Evolutionary conservation across 257 asterid genomes (phyloP).

Genomic region (Buddleja alternifolia): DNA sequence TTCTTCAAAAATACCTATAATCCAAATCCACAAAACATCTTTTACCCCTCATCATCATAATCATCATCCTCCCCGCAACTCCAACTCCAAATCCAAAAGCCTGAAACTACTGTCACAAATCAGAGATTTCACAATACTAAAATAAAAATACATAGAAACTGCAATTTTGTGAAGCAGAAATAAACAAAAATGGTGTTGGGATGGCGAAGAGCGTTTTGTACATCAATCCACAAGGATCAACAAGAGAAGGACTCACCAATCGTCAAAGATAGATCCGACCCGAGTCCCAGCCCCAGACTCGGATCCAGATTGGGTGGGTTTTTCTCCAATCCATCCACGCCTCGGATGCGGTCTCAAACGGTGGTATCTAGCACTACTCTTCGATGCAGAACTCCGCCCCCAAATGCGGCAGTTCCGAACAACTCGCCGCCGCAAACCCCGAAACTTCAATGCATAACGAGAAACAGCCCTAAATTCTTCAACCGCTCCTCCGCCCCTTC

Average conservation of each 20-base stretch:
- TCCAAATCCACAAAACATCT: conserved; percentile 25
- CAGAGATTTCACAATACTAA: no score
- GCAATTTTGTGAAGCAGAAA: background rate
- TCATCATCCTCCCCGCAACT: conserved; percentile 4
- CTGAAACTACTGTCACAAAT: background rate
- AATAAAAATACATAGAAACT: background rate
- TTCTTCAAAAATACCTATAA: conserved; percentile 19
- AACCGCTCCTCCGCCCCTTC: conserved; percentile 79
- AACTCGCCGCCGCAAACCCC: conserved; percentile 46
- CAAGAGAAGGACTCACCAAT: conserved; percentile 33
- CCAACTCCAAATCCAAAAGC: background rate
- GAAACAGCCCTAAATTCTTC: conserved; percentile 62
- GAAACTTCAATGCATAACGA: conserved; percentile 65
- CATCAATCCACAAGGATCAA: conserved; percentile 73
- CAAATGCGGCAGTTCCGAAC: background rate
- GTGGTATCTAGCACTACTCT: conserved; percentile 50
- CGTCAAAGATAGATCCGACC: conserved; percentile 38
- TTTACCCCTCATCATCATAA: conserved; percentile 26
- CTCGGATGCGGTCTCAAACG: conserved; percentile 61
- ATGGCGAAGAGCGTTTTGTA: conserved; percentile 95
- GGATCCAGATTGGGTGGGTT: conserved; percentile 58
- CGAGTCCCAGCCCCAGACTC: conserved; percentile 45
- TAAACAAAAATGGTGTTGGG: conserved; percentile 70
- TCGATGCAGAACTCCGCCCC: conserved; percentile 56
- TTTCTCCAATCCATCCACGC: conserved; percentile 89